A percentile compares a stretch with the other conserved stretches of the same genome.
phyloP scores from a whole-genome alignment of 305 asterid species.

The Ilex paraguariensis region DNA sequence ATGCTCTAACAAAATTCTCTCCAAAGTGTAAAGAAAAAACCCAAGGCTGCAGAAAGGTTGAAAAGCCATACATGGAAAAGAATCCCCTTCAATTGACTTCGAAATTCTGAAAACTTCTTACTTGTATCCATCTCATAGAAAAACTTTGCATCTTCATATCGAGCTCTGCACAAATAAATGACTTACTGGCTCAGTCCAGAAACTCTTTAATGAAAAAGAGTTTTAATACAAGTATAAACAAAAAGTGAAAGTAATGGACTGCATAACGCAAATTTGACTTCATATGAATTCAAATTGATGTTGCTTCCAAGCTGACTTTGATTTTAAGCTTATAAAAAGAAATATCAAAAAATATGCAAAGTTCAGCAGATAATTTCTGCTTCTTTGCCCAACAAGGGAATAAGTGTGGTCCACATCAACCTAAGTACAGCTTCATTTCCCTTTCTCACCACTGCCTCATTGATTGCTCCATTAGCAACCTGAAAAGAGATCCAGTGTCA shows the following conservation, averaged over 20 bases:
- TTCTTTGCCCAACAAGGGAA: constrained; percentile 4
- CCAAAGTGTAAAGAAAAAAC: too few relatives aligned
- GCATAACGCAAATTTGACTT: too few relatives aligned
- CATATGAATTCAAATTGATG: too few relatives aligned
- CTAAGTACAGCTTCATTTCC: constrained; percentile 99
- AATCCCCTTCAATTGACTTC: constrained; percentile 79
- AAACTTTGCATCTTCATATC: constrained; percentile 97
- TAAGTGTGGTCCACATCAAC: constrained; percentile 29
- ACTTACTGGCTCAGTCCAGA: constrained; percentile 15
- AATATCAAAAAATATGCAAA: too few relatives aligned
- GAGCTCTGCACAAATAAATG: constrained; percentile 58
- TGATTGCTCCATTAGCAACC: constrained; percentile 97
- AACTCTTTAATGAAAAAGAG: constrained; percentile 3
- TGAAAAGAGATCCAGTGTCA: constrained; percentile 24
- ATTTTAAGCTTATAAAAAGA: too few relatives aligned
- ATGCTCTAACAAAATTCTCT: too few relatives aligned
- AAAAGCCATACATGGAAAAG: constrained; percentile 83
- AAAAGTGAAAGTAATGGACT: too few relatives aligned
- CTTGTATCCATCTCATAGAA: constrained; percentile 91
- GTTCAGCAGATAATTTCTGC: not conserved
- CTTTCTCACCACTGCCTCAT: constrained; percentile 65
- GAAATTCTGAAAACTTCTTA: constrained; percentile 80
- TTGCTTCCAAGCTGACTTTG: too few relatives aligned
- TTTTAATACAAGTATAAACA: not conserved
- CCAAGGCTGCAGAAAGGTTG: not conserved